Base-by-base conservation (phyloP, 2,329 filamentous ascomycete genomes). In the Aspergillaceae sp. region DNA sequence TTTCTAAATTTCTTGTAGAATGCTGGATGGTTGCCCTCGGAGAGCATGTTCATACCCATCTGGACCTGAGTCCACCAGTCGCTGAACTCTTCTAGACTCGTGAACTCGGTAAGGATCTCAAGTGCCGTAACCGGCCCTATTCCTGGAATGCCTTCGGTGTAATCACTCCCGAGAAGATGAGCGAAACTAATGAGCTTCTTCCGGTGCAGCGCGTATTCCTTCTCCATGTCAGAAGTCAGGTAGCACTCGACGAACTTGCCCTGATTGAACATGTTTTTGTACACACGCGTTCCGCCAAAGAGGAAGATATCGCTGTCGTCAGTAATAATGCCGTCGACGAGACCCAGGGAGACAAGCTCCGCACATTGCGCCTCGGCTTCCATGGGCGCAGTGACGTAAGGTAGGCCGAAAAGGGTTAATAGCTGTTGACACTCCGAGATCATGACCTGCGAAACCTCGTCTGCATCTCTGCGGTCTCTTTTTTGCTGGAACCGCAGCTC, bases 251-350 rank as follows among this genome's bases (percentile, higher is more conserved):
- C 92, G 57, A 88, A 94, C 64, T 98, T 98, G 66, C 92, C 92
- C 57, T 88, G 84, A 67, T 96, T 98, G 75, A 98, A 98, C 89
- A 98, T 94, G 72, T 98, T 98, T 67, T 98, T 98, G 75, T 98
- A 98, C 26, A 98, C 86, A 11, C 91, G 78, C 0, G 89, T 98
- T 34, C 92, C 94, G 11, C 92, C 94, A 65, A 98, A 98, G 1
- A 98, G 78, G 60, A 98, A 98, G 0, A 84, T 94, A 72, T 98
- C 92, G 2, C 86, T 94, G 63, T 98, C 92, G 59, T 98, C 92
- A 0, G 94, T 98, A 29, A 98, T 90, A 51, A 98, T 95, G 8
- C 94, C 92, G 63, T 98, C 94, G 6, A 98, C 94, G 0, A 97
- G 79, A 0, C 88, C 87, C 0, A 97, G 74, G 0, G 71, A 72